These are phyloP conservation scores for Pelargonium citronellum DNA, from an alignment of 441 rosid genomes.

Conservation along the genomic window DNA sequence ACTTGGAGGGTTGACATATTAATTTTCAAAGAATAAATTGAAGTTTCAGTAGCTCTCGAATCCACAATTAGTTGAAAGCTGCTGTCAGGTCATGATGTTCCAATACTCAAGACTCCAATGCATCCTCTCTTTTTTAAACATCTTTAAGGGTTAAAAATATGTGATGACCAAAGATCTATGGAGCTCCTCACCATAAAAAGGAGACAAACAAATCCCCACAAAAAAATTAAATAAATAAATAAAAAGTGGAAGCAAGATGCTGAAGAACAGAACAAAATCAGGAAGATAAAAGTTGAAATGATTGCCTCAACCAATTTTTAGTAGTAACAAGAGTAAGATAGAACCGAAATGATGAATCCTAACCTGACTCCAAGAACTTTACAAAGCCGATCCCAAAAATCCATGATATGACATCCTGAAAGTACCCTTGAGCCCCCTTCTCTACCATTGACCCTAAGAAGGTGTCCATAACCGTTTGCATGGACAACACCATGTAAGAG, in stretches of 20 bases:
- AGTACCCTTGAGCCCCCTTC: slow-evolving; percentile 66
- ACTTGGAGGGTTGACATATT: not conserved
- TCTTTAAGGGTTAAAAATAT: not conserved
- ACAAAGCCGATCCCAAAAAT: slow-evolving; percentile 68
- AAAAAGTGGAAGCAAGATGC: not conserved
- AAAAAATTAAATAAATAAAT: no score
- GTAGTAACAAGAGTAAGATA: slow-evolving; percentile 1
- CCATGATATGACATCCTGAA: slow-evolving; percentile 57
- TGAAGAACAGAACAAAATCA: not conserved
- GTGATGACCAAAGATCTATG: not conserved
- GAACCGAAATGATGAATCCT: slow-evolving; percentile 12
- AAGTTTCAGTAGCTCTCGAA: not conserved
- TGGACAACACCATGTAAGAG: slow-evolving; percentile 67
- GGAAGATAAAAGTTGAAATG: not conserved
- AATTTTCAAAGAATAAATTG: not conserved
- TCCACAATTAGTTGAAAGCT: not conserved
- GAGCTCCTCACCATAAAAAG: not conserved
- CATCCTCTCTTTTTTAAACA: not conserved
- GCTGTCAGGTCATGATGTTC: not conserved
- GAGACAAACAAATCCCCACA: not conserved
- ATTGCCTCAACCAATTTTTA: not conserved
- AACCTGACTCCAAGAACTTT: slow-evolving; percentile 54
- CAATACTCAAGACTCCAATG: not conserved
- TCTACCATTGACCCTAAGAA: slow-evolving; percentile 61
- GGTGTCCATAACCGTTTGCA: slow-evolving; percentile 64